Evolutionary conservation across 371 early-diverging fungal species (phyloP).

Genomic region (Paraphysoderma sedebokerense): DNA sequence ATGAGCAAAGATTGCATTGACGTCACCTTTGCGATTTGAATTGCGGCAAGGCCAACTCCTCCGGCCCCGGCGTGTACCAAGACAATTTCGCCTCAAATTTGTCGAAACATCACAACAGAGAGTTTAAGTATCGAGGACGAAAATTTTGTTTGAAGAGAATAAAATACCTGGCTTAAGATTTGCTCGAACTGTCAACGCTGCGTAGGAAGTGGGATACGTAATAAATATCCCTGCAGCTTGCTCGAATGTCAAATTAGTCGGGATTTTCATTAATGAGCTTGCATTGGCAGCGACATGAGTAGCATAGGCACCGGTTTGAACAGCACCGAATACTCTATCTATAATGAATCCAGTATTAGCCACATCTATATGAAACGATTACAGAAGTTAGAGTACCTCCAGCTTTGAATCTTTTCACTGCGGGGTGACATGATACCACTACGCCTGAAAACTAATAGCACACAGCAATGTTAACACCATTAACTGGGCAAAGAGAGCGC

Average conservation of each 20-base stretch:
- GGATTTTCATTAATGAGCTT: slow-evolving; percentile 36
- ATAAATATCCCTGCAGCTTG: slow-evolving; percentile 62
- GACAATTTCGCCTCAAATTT: slow-evolving; percentile 36
- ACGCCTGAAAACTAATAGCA: slow-evolving; percentile 46
- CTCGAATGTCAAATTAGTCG: slow-evolving; percentile 45
- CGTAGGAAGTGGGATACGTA: slow-evolving; percentile 67
- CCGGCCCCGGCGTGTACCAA: slow-evolving; percentile 72
- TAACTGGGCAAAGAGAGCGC: no score
- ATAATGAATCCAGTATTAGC: background rate
- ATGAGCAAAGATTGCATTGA: background rate
- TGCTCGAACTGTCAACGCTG: slow-evolving; percentile 52
- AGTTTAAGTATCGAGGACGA: no score
- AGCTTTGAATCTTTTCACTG: slow-evolving; percentile 22
- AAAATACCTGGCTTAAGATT: slow-evolving; percentile 36
- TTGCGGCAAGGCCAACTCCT: slow-evolving; percentile 22
- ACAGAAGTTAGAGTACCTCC: slow-evolving; percentile 19
- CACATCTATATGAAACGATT: background rate
- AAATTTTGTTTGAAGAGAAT: no score
- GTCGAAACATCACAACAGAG: no score
- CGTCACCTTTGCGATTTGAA: slow-evolving; percentile 18
- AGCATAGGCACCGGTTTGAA: slow-evolving; percentile 36
- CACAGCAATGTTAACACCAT: no score
- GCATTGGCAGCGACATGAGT: slow-evolving; percentile 37
- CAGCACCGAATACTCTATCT: slow-evolving; percentile 62
- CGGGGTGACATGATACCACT: slow-evolving; percentile 15